A percentile compares a stretch with the other conserved stretches of the same genome.
These are phyloP conservation scores for Colletotrichum phormii DNA, from an alignment of 2,329 filamentous ascomycete species.

Conservation along the genomic window DNA sequence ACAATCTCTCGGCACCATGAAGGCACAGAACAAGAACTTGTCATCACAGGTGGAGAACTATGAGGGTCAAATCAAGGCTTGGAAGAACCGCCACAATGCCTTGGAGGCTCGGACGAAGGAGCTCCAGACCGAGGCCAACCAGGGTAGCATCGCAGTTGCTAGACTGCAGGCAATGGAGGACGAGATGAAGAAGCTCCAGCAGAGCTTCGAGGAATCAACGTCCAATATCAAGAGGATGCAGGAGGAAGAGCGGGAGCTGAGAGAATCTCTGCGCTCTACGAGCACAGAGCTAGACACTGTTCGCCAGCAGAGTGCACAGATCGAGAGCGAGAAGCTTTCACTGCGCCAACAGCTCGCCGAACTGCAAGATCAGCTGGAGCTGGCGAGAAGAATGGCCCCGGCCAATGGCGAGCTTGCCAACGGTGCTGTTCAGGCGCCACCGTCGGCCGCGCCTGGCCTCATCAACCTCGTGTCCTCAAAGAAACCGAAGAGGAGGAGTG, in stretches of 20 bases:
- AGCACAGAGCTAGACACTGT: constrained; percentile 85
- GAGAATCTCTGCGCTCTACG: constrained; percentile 83
- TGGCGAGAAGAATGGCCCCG: constrained; percentile 82
- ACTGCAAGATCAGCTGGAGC: constrained; percentile 90
- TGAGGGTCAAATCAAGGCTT: constrained; percentile 94
- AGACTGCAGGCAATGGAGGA: constrained; percentile 92
- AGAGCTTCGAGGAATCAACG: constrained; percentile 89
- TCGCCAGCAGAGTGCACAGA: constrained; percentile 77
- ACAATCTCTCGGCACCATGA: constrained; percentile 90
- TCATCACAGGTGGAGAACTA: constrained; percentile 93
- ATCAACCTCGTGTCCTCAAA: constrained; percentile 98
- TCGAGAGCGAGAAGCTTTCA: constrained; percentile 86
- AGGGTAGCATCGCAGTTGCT: constrained; percentile 94
- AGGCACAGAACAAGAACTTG: constrained; percentile 92
- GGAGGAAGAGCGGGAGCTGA: constrained; percentile 88
- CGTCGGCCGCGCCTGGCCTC: constrained; percentile 76
- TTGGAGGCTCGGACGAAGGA: constrained; percentile 93
- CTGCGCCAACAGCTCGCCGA: constrained; percentile 90
- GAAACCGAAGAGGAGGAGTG: constrained; percentile 95
- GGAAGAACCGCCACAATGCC: constrained; percentile 91
- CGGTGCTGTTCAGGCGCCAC: constrained; percentile 54
- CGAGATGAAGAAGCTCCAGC: constrained; percentile 92
- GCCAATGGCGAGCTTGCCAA: constrained; percentile 71
- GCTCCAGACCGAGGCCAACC: constrained; percentile 95
- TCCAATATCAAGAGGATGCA: constrained; percentile 93